phyloP scores from a whole-genome alignment of 176 grass and related monocot genomes.

The Musa troglodytarum region DNA sequence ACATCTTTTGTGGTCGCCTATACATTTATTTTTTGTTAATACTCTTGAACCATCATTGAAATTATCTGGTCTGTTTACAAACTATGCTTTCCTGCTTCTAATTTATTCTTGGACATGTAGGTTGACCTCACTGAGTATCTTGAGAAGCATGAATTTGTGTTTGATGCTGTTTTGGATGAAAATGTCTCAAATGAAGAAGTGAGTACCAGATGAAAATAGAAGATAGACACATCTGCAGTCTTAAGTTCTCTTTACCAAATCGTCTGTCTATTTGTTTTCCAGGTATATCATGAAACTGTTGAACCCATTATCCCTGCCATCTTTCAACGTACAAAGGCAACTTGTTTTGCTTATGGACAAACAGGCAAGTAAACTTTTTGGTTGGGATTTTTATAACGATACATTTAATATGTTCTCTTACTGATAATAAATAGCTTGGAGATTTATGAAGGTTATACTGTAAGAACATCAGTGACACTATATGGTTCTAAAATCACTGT shows the following conservation, averaged over 20 bases:
- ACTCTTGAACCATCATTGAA: background rate
- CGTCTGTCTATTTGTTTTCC: conserved; percentile 19
- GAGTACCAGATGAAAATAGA: conserved; percentile 1
- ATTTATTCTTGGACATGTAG: conserved; percentile 29
- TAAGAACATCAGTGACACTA: no score
- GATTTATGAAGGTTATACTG: no score
- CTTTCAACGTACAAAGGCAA: conserved; percentile 91
- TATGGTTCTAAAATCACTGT: no score
- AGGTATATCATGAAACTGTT: conserved; percentile 97
- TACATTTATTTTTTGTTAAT: background rate
- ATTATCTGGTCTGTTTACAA: background rate
- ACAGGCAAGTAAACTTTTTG: conserved; percentile 42
- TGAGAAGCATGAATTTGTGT: conserved; percentile 94
- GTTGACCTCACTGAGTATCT: conserved; percentile 98
- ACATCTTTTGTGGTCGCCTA: background rate
- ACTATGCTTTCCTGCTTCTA: background rate
- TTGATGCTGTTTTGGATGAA: conserved; percentile 97
- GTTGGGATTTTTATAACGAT: background rate
- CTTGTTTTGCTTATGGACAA: conserved; percentile 99
- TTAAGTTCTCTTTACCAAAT: conserved; percentile 7
- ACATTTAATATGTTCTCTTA: background rate
- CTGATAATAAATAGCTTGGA: no score
- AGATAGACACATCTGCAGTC: conserved; percentile 4
- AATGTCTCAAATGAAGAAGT: conserved; percentile 97
- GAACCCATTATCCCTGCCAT: conserved; percentile 94